Evolutionary conservation across 2,329 filamentous ascomycete species (phyloP).

Genomic region (Domatiomyces catenatus): DNA sequence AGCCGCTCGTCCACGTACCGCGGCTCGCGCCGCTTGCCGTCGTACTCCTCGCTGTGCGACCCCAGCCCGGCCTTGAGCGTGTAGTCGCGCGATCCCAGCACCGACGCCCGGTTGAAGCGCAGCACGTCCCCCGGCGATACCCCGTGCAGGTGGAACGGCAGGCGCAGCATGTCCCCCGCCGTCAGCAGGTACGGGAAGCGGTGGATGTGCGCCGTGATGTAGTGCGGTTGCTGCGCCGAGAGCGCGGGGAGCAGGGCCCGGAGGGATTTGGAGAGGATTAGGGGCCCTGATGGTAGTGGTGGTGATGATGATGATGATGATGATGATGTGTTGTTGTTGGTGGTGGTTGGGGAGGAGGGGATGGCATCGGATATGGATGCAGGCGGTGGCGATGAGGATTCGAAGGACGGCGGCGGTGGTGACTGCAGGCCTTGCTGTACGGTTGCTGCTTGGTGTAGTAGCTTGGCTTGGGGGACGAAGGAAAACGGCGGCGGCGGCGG

Average conservation of each 20-base stretch:
- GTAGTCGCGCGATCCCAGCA: constrained; percentile 75
- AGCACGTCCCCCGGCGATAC: constrained; percentile 70
- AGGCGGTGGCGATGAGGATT: not conserved
- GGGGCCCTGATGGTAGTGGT: constrained; percentile 19
- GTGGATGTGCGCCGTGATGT: constrained; percentile 33
- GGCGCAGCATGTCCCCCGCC: constrained; percentile 55
- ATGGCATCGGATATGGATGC: not conserved
- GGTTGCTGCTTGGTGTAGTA: constrained; percentile 26
- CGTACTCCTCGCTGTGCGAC: constrained; percentile 26
- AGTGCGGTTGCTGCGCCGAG: constrained; percentile 30
- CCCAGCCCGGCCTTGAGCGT: constrained; percentile 55
- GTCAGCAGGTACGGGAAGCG: constrained; percentile 36
- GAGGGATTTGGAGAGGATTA: constrained; percentile 28
- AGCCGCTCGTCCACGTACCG: constrained; percentile 62
- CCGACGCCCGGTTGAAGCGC: constrained; percentile 68
- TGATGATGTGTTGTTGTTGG: not conserved
- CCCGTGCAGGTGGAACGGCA: constrained; percentile 64
- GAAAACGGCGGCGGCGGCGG: constrained; percentile 13
- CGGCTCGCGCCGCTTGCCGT: constrained; percentile 14
- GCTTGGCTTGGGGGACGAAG: constrained; percentile 24
- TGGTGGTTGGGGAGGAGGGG: not conserved
- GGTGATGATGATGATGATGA: constrained; percentile 6
- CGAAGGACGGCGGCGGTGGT: constrained; percentile 14
- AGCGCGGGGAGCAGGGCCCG: constrained; percentile 30
- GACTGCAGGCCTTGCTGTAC: not conserved